Evolutionary conservation across 2,329 filamentous ascomycete species (phyloP).

Genomic region (Fusarium sp.): DNA sequence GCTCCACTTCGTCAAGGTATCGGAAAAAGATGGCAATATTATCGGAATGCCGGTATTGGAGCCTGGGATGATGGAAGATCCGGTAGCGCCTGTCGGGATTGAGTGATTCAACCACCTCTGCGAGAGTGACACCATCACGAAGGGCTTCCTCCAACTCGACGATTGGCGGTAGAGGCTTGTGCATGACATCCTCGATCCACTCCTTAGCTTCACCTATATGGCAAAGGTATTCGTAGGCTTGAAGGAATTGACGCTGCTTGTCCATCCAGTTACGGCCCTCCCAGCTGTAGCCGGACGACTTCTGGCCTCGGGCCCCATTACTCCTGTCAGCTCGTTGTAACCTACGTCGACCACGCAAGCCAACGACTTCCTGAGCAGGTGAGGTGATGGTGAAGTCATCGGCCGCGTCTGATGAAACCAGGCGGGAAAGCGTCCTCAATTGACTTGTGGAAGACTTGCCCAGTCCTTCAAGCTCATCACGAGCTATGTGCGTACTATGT

Average conservation of each 20-base stretch:
- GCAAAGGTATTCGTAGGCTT: slow-evolving; percentile 98
- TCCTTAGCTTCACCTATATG: slow-evolving; percentile 99
- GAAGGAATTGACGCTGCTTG: slow-evolving; percentile 94
- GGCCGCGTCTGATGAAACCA: slow-evolving; percentile 81
- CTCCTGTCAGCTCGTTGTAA: slow-evolving; percentile 80
- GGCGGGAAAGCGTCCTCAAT: slow-evolving; percentile 86
- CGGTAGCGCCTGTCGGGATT: slow-evolving; percentile 82
- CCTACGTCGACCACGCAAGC: slow-evolving; percentile 86
- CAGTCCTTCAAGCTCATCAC: slow-evolving; percentile 84
- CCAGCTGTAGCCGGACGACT: slow-evolving; percentile 76
- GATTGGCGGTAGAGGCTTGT: slow-evolving; percentile 89
- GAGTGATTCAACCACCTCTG: slow-evolving; percentile 92
- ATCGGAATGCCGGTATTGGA: slow-evolving; percentile 97
- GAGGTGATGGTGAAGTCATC: slow-evolving; percentile 87
- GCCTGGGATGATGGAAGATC: slow-evolving; percentile 87
- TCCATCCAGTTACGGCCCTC: slow-evolving; percentile 97
- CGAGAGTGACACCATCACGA: slow-evolving; percentile 92
- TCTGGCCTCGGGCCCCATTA: slow-evolving; percentile 62
- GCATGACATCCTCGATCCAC: slow-evolving; percentile 95
- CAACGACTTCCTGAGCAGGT: slow-evolving; percentile 87
- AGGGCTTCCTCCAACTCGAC: slow-evolving; percentile 94
- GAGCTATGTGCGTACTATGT: slow-evolving; percentile 65
- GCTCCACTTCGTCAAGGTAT: slow-evolving; percentile 90
- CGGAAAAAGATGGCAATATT: slow-evolving; percentile 98
- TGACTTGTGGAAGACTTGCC: slow-evolving; percentile 93